Conservation (phyloP, 2,329 filamentous ascomycete genomes). For the Fusarium torreyae region DNA sequence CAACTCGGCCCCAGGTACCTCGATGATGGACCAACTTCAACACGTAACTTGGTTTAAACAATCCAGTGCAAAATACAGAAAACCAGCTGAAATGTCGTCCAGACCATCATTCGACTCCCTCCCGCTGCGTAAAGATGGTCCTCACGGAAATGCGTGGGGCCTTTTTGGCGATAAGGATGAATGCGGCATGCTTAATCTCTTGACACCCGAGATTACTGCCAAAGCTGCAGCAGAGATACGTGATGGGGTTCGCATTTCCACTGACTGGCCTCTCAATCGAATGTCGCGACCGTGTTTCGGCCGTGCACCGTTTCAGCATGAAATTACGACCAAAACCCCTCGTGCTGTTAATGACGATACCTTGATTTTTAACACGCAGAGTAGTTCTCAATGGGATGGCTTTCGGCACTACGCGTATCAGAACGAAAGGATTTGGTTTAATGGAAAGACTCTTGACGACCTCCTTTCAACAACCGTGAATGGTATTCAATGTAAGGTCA, state of each 20-base stretch:
- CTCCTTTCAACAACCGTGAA: constrained; percentile 54
- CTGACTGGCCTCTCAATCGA: constrained; percentile 54
- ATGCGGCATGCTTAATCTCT: constrained; percentile 68
- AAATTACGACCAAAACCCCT: constrained; percentile 47
- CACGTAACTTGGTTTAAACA: too few species aligned
- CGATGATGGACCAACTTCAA: too few species aligned
- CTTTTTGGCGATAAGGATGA: constrained; percentile 67
- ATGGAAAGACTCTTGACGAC: constrained; percentile 59
- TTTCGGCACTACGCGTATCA: constrained; percentile 58
- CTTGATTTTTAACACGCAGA: constrained; percentile 56
- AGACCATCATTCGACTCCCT: constrained; percentile 60
- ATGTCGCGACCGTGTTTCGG: constrained; percentile 56
- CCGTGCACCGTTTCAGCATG: constrained; percentile 51
- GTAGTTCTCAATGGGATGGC: constrained; percentile 59
- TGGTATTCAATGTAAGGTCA: constrained; percentile 50
- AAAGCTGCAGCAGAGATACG: constrained; percentile 51
- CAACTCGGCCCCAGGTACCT: too few species aligned
- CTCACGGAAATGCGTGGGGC: constrained; percentile 70
- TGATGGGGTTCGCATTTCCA: constrained; percentile 52
- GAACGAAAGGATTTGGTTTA: constrained; percentile 54
- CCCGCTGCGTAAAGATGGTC: constrained; percentile 64
- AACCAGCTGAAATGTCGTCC: constrained; percentile 1
- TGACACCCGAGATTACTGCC: constrained; percentile 57
- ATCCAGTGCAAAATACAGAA: not conserved
- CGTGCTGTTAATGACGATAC: constrained; percentile 54